Percentiles rank a stretch among this genome's conserved stretches.
These are phyloP conservation scores for Volutella citrinella DNA, from an alignment of 2,329 filamentous ascomycete species.

Conservation along the genomic window DNA sequence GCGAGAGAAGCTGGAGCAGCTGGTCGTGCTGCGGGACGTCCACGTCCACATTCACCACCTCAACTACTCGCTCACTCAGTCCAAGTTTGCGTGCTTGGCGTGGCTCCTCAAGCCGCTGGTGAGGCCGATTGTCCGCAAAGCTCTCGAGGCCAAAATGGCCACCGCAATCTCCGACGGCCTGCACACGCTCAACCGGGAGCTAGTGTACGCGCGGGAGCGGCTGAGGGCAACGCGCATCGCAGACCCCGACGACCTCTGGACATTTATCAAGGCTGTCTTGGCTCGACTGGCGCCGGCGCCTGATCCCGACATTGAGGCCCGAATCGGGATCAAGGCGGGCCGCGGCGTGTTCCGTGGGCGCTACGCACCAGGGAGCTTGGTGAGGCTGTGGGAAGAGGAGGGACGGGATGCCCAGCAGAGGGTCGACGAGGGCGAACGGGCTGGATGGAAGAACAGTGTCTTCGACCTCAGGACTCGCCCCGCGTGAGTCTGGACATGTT, in stretches of 20 bases:
- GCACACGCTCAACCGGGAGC: slow-evolving; percentile 75
- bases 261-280: slow-evolving; percentile 79
- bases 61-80: slow-evolving; percentile 71
- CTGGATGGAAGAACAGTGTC: slow-evolving; percentile 83
- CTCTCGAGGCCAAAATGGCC: slow-evolving; percentile 76
- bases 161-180: slow-evolving; percentile 67
- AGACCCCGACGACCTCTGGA: slow-evolving; percentile 72
- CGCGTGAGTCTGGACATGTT: too few species aligned
- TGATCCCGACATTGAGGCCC: slow-evolving; percentile 72
- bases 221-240: slow-evolving; percentile 82
- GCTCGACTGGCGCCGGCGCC: slow-evolving; percentile 69
- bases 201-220: slow-evolving; percentile 82
- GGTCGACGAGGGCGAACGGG: slow-evolving; percentile 68
- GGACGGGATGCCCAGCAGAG: slow-evolving; percentile 66
- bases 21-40: slow-evolving; percentile 73
- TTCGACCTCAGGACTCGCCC: slow-evolving; percentile 60
- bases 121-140: slow-evolving; percentile 73
- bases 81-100: slow-evolving; percentile 71
- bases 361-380: slow-evolving; percentile 85
- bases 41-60: slow-evolving; percentile 84
- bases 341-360: slow-evolving; percentile 71
- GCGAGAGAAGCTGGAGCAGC: slow-evolving; percentile 73
- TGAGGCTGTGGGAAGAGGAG: slow-evolving; percentile 87
- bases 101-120: slow-evolving; percentile 85
- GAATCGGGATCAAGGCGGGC: slow-evolving; percentile 64